phyloP scores from a whole-genome alignment of 306 rosid genomes.

The Coriaria nepalensis region DNA sequence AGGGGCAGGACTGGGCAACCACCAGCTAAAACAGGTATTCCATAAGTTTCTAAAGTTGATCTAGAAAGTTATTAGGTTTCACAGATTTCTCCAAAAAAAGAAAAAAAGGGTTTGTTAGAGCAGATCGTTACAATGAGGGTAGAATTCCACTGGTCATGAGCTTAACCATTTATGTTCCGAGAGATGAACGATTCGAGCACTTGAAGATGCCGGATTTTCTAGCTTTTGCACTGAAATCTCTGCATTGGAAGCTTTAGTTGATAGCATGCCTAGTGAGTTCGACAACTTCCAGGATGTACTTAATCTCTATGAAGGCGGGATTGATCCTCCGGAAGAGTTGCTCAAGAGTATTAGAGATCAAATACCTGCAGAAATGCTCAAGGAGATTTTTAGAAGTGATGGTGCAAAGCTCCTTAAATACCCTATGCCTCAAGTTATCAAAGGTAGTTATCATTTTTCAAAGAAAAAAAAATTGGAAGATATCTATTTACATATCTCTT shows the following conservation, averaged over 20 bases:
- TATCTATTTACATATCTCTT: too few relatives aligned
- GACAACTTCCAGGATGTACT: conserved; percentile 46
- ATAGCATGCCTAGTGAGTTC: conserved; percentile 42
- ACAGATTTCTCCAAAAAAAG: neutral
- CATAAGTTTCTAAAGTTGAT: neutral
- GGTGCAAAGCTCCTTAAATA: conserved; percentile 45
- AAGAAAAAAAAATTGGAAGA: too few relatives aligned
- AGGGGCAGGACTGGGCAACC: conserved; percentile 69
- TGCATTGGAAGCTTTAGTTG: conserved; percentile 41
- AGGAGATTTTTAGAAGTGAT: conserved; percentile 54
- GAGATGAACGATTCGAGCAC: conserved; percentile 73
- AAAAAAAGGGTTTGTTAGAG: neutral
- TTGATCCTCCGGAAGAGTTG: conserved; percentile 34
- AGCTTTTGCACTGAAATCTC: conserved; percentile 58
- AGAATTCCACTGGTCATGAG: conserved; percentile 30
- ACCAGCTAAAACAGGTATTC: conserved; percentile 33
- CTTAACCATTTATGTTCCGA: conserved; percentile 67
- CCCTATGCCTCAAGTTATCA: conserved; percentile 65
- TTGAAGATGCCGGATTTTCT: conserved; percentile 69
- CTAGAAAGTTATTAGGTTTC: neutral
- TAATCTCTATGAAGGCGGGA: conserved; percentile 62
- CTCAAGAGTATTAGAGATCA: conserved; percentile 30
- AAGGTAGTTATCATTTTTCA: conserved; percentile 27
- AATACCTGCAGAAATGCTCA: conserved; percentile 45
- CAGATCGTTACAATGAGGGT: conserved; percentile 51